Base-by-base conservation (phyloP, 2,329 filamentous ascomycete genomes). In the Cadophora malorum region DNA sequence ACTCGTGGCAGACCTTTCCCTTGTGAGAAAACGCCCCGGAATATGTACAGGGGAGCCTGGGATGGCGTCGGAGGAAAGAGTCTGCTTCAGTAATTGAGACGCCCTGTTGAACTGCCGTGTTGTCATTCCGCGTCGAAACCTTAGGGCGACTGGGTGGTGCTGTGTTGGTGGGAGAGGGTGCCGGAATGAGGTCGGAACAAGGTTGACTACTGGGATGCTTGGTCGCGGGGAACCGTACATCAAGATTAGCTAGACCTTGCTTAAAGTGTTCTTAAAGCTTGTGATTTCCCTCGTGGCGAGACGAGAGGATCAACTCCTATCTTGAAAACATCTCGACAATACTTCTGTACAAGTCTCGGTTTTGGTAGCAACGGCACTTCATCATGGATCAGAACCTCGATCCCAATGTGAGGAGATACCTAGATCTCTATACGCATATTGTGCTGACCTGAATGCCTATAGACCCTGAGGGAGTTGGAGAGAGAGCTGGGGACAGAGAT, bases 401-500 rank as follows among this genome's bases (percentile, higher is more conserved):
- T 62, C 68, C 67, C 38, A 71, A 49, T 63, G 71, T 73, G 70
- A 25, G 41, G 12, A 63, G 12, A 25, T 56, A 10, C 35, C 19
- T 31, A 33, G 5, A 35, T 16, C 12, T 2, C 28, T 21, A 25
- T 10, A 28, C 31, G 16, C 35, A 55, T 1, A 7, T 6, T 23
- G n/a, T 62, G 4, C 63, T 63, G 25, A 69, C 47, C 31, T 19
- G 1, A 12, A 9, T 28, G 25, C 25, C 16, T n/a, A 50, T 31
- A 76, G 74, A 68, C 71, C 14, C 25, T 75, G 33, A 69, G 69
- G 33, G 69, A 74, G 66, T 52, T 77, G n/a, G 75, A 76, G 70
- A 69, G 74, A 56, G 74, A 75, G 59, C 62, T 78, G 19, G 67
- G 75, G 21, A 80, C 74, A 2, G 68, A 73, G 31, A 77, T 77